Conservation (phyloP, 177 flowering plant genomes). For the Vitis hybrid region DNA sequence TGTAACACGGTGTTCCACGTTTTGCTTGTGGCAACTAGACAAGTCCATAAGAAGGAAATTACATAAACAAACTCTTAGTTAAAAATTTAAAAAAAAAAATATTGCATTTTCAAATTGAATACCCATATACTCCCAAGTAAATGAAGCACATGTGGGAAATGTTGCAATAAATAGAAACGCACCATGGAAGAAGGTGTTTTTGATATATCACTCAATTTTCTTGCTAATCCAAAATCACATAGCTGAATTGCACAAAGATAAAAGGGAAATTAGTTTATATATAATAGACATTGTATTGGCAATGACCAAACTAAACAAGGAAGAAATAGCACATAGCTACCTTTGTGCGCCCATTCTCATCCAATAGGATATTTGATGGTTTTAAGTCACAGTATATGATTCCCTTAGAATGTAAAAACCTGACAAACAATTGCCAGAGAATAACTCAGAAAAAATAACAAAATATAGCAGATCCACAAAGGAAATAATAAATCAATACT, state of each 20-base stretch:
- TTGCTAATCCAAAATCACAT: slow-evolving; percentile 93
- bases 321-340: slow-evolving; percentile 28
- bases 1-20: slow-evolving; percentile 95
- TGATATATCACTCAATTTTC: slow-evolving; percentile 78
- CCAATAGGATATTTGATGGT: slow-evolving; percentile 94
- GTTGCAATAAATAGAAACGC: slow-evolving; percentile 20
- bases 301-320: not conserved
- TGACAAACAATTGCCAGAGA: slow-evolving; percentile 21
- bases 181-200: slow-evolving; percentile 73
- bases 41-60: slow-evolving; percentile 9
- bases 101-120: no score
- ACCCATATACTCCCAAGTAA: not conserved
- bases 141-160: not conserved
- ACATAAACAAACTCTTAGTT: not conserved
- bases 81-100: not conserved
- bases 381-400: slow-evolving; percentile 91
- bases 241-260: slow-evolving; percentile 50
- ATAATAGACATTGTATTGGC: not conserved
- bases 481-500: not conserved
- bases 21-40: slow-evolving; percentile 85
- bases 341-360: slow-evolving; percentile 93
- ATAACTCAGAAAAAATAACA: slow-evolving; percentile 6
- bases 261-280: not conserved
- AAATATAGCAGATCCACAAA: not conserved
- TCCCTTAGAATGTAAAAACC: slow-evolving; percentile 92